Evolutionary conservation across 768 basidiomycete genomes (phyloP).

Genomic region (Mycena polygramma): DNA sequence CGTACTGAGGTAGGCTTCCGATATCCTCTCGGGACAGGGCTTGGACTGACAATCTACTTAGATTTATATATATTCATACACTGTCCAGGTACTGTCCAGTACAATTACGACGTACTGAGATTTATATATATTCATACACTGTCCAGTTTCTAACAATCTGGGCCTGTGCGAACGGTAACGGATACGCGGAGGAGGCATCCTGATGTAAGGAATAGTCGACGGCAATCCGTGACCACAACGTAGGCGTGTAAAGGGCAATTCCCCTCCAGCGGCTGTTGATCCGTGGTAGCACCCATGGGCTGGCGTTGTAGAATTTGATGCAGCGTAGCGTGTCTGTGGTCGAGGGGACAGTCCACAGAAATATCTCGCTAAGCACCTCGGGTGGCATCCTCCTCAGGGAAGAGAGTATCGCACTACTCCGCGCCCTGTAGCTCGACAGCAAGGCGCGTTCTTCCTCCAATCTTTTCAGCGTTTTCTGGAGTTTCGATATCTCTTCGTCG

Average conservation of each 20-base stretch:
- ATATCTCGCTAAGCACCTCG: not conserved
- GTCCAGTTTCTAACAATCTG: conserved; percentile 11
- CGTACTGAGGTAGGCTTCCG: conserved; percentile 17
- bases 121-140: too few relatives aligned
- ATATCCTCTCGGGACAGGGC: not conserved
- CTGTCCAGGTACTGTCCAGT: not conserved
- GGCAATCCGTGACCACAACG: not conserved
- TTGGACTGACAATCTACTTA: conserved; percentile 4
- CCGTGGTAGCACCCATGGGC: conserved; percentile 2
- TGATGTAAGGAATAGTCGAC: not conserved
- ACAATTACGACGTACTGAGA: conserved; percentile 11
- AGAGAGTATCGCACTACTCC: not conserved
- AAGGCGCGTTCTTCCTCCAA: not conserved
- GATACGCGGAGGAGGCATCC: not conserved
- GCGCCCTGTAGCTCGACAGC: not conserved
- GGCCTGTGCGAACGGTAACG: not conserved
- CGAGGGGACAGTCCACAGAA: not conserved
- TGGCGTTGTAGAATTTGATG: not conserved
- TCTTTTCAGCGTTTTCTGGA: not conserved
- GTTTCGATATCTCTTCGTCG: not conserved
- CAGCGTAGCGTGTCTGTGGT: not conserved
- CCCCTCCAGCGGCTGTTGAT: conserved; percentile 2
- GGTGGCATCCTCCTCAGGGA: not conserved
- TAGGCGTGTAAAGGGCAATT: not conserved
- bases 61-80: conserved; percentile 1